Evolutionary conservation across 2,329 filamentous ascomycete species (phyloP).

Genomic region (Davidsoniella virescens): DNA sequence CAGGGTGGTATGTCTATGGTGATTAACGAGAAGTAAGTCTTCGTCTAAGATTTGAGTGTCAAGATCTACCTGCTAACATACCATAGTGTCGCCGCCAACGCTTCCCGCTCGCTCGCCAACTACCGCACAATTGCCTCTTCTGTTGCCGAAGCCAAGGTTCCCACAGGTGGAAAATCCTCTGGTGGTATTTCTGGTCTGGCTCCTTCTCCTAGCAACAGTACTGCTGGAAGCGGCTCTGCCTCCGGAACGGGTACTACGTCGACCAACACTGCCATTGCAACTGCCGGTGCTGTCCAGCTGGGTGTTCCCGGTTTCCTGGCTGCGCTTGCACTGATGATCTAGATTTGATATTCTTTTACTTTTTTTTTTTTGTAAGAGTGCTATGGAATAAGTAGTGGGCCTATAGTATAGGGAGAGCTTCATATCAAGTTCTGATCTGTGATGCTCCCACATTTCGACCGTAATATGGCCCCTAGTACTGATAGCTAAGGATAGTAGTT

Average conservation of each 20-base stretch:
- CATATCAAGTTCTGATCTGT: background rate
- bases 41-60: background rate
- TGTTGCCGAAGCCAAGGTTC: constrained; percentile 18
- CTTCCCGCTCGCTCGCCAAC: constrained; percentile 32
- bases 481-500: background rate
- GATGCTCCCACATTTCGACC: background rate
- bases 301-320: constrained; percentile 8
- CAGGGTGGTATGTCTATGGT: constrained; percentile 60
- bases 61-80: background rate
- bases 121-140: constrained; percentile 29
- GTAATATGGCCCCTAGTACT: background rate
- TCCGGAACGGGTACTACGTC: background rate
- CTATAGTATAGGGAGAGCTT: background rate
- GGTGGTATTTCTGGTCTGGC: constrained; percentile 10
- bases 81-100: constrained; percentile 31
- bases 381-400: too few species aligned
- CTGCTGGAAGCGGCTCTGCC: constrained; percentile 3
- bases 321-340: constrained; percentile 6
- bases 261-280: constrained; percentile 6
- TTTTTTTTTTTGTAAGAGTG: background rate
- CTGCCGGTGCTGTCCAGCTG: constrained; percentile 8
- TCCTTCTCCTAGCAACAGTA: background rate
- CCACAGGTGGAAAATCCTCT: constrained; percentile 13
- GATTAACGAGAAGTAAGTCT: constrained; percentile 53
- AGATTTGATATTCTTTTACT: background rate